Conservation (phyloP, 1,284 basidiomycete genomes). For the Fomitopsis schrenkii region DNA sequence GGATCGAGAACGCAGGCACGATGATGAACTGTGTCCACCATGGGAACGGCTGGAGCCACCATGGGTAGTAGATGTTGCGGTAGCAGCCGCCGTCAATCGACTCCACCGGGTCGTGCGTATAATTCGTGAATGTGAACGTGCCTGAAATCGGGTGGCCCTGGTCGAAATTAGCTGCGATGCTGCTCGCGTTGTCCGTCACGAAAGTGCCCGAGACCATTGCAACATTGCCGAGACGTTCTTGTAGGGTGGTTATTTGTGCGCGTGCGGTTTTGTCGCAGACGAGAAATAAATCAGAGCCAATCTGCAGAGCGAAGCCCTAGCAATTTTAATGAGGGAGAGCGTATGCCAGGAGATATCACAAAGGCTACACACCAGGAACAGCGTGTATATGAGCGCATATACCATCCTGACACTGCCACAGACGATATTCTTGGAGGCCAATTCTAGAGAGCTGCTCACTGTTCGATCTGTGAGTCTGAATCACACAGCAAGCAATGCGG, state of each 20-base stretch:
- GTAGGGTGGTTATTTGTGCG: constrained; percentile 45
- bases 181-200: constrained; percentile 57
- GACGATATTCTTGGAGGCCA: constrained; percentile 86
- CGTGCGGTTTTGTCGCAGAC: constrained; percentile 66
- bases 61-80: constrained; percentile 58
- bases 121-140: constrained; percentile 72
- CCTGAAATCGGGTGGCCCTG: constrained; percentile 51
- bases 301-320: constrained; percentile 79
- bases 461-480: background rate
- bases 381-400: constrained; percentile 83
- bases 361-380: constrained; percentile 52
- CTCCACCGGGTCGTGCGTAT: constrained; percentile 35
- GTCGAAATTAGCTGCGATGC: constrained; percentile 25
- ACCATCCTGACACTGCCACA: constrained; percentile 89
- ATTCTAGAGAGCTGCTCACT: constrained; percentile 84
- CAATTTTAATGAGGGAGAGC: background rate
- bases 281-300: constrained; percentile 83
- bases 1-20: constrained; percentile 76
- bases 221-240: constrained; percentile 43
- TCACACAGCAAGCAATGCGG: constrained; percentile 12
- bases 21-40: constrained; percentile 74
- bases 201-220: constrained; percentile 64
- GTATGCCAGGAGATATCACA: too few relatives aligned
- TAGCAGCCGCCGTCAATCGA: constrained; percentile 67
- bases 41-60: constrained; percentile 80